Conservation (phyloP, 805 yeast genomes). For the Brettanomyces bruxellensis region DNA sequence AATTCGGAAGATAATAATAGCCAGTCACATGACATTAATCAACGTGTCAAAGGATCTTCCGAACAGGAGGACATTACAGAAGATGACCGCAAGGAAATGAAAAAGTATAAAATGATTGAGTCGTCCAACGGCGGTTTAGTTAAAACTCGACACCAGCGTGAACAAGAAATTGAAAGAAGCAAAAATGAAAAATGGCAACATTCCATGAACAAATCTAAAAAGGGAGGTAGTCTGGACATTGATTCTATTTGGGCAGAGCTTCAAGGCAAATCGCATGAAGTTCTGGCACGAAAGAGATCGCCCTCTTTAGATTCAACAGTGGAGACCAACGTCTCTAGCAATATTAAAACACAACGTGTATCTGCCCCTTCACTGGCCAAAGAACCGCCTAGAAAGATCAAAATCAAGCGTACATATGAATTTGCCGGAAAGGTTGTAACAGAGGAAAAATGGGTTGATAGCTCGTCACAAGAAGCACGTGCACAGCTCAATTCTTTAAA, state of each 20-base stretch:
- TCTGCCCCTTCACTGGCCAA: background rate
- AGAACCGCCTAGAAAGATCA: slow-evolving; percentile 32
- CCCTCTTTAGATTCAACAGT: background rate
- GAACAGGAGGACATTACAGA: slow-evolving; percentile 7
- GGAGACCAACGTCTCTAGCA: background rate
- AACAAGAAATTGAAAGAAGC: slow-evolving; percentile 26
- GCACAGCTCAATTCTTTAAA: slow-evolving; percentile 58
- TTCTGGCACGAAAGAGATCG: background rate
- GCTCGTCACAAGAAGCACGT: slow-evolving; percentile 76
- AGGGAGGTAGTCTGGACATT: slow-evolving; percentile 28
- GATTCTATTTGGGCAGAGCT: slow-evolving; percentile 48
- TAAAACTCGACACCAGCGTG: slow-evolving; percentile 11
- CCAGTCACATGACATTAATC: slow-evolving; percentile 5
- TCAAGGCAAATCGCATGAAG: slow-evolving; percentile 20
- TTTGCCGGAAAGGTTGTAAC: slow-evolving; percentile 82
- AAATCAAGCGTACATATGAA: slow-evolving; percentile 68
- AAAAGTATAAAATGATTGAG: slow-evolving; percentile 45
- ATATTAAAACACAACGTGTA: background rate
- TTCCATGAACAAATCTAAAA: slow-evolving; percentile 8
- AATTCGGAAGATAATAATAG: slow-evolving; percentile 1
- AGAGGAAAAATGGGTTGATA: slow-evolving; percentile 71
- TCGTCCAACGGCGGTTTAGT: slow-evolving; percentile 25
- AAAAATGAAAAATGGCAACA: slow-evolving; percentile 12
- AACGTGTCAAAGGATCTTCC: slow-evolving; percentile 3
- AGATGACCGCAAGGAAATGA: slow-evolving; percentile 14